phyloP scores from a whole-genome alignment of 2,329 filamentous ascomycete genomes.

The Colletotrichum acutatum region DNA sequence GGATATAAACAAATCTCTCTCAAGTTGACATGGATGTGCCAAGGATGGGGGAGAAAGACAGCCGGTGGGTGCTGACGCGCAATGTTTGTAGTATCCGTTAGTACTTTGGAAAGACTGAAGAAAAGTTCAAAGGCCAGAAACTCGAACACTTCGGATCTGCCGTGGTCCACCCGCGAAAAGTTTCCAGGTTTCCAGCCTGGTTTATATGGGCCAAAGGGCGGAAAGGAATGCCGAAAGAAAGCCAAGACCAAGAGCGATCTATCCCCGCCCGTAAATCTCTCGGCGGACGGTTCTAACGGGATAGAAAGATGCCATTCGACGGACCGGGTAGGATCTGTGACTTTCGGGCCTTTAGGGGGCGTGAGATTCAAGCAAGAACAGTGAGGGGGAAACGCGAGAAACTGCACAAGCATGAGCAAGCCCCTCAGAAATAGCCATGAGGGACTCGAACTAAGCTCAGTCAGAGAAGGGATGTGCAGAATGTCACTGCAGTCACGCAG shows the following conservation, averaged over 20 bases:
- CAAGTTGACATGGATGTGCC: neutral
- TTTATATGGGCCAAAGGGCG: slow-evolving; percentile 30
- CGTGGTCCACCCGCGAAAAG: slow-evolving; percentile 10
- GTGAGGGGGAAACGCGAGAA: slow-evolving; percentile 3
- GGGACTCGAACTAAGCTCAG: neutral
- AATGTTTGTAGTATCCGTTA: neutral
- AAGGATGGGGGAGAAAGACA: neutral
- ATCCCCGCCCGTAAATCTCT: neutral
- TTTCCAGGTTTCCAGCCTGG: slow-evolving; percentile 27
- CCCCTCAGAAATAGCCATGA: neutral
- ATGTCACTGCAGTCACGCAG: slow-evolving; percentile 8
- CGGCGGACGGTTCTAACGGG: neutral
- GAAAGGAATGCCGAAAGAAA: slow-evolving; percentile 24
- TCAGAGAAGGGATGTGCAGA: slow-evolving; percentile 1
- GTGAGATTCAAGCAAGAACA: neutral
- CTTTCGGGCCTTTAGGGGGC: neutral
- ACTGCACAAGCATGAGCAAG: neutral
- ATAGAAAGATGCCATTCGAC: neutral
- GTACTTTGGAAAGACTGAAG: neutral
- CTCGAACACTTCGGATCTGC: slow-evolving; percentile 22
- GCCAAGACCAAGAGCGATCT: slow-evolving; percentile 3
- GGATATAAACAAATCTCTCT: slow-evolving; percentile 11
- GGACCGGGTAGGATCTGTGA: neutral
- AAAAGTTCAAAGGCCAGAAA: neutral
- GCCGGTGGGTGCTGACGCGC: slow-evolving; percentile 1